Base-by-base conservation (phyloP, 208 protist genomes). In the Trypanosoma vivax region DNA sequence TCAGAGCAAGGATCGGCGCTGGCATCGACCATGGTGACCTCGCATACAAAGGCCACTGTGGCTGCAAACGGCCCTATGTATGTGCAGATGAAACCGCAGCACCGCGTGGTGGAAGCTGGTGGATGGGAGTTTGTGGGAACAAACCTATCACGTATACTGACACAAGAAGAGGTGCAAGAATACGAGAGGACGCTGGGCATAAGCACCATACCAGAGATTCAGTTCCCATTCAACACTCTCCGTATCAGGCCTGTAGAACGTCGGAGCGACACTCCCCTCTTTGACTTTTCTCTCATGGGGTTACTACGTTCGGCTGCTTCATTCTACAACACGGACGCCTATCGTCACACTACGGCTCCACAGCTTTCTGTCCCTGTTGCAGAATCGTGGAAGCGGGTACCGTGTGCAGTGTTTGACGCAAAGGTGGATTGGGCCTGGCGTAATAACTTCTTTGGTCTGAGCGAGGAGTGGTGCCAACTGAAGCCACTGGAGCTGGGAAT, bases 391-490 rank as follows among this genome's bases (percentile, higher is more conserved):
- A 69, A 43, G 42, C 50, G 50, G 0, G 60, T 70, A n/a, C 46
- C 62, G 29, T 87, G 79, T 50, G 63, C 50, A 13, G 53, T 58
- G 35, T 74, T 79, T 67, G 86, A 94, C 45, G 55, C 82, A 1
- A 73, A 70, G 28, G 70, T 94, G 9, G 86, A 94, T 65, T 94
- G 86, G 86, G 82, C 74, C 27, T 94, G 82, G 80, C 73, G 86
- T 24, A 85, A 88, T 41, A 50, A 85, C 46, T 90, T 70, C 60
- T 85, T 67, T 56, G 86, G 82, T 2, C 50, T 82, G n/a, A 25
- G 62, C 38, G 21, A 55, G 13, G 5, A 19, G 13, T 24, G 19
- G 10, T 66, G 60, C 23, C 33, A 11, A 24, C 29, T 66, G 35
- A 27, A 39, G 37, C 60, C 56, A 23, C 67, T 76, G 6, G 65